phyloP scores from a whole-genome alignment of 345 rosid species.

The Rhodomyrtus tomentosa region DNA sequence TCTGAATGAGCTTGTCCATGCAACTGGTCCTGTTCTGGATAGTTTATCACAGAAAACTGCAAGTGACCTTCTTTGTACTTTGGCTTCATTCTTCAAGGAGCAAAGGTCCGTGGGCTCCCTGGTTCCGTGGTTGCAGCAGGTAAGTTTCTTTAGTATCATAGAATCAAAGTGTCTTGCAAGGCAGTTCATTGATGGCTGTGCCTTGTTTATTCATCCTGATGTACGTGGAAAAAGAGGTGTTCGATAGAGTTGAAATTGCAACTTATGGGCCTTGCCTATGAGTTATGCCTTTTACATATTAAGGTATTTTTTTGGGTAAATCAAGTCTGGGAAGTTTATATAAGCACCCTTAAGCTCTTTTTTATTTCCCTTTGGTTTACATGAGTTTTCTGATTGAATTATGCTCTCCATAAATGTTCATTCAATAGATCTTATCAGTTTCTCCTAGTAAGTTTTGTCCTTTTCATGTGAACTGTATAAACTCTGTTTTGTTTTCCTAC shows the following conservation, averaged over 20 bases:
- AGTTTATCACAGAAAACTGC: conserved; percentile 52
- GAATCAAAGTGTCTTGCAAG: background rate
- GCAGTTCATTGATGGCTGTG: background rate
- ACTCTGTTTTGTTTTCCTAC: background rate
- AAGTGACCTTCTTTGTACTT: conserved; percentile 49
- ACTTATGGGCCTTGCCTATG: background rate
- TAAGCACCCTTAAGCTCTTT: background rate
- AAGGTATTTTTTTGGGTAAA: background rate
- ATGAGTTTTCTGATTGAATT: background rate
- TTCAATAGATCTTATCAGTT: background rate
- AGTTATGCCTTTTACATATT: background rate
- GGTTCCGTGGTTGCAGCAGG: conserved; percentile 94
- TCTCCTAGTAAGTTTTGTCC: background rate
- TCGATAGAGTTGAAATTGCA: background rate
- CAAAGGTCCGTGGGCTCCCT: conserved; percentile 50
- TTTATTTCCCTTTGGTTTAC: background rate
- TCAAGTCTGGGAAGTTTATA: background rate
- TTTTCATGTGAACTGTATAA: background rate
- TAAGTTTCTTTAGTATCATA: conserved; percentile 17
- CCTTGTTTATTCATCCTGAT: background rate
- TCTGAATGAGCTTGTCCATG: conserved; percentile 67
- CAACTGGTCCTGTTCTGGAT: conserved; percentile 81
- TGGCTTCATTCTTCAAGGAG: conserved; percentile 53
- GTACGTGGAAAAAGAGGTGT: background rate
- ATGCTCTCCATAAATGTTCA: background rate